Base-by-base conservation (phyloP, 75 land plant species). In the Cunninghamia lanceolata region DNA sequence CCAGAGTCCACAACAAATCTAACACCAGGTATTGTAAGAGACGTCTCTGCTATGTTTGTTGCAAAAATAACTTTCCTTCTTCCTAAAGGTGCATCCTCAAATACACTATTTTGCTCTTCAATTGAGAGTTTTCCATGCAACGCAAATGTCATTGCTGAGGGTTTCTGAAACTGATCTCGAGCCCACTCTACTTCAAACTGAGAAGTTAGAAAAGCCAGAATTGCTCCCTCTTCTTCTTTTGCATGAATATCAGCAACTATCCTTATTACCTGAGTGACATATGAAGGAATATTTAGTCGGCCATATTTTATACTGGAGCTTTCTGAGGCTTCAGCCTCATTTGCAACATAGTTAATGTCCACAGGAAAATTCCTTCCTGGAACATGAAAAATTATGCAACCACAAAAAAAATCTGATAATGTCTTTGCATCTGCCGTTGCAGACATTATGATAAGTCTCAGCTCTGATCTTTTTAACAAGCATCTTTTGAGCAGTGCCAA, bases 21-120 rank as follows among this genome's bases (percentile, higher is more conserved):
- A 59, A 96, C 87, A 46, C 94, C 96, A 56, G 96, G 93, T 82
- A 96, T 96, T n/a, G 98, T 96, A 30, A 96, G 86, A 42, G 98
- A 96, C 81, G 98, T 95, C 86, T 96, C 98, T 46, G 98, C 96
- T 63, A 96, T 32, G 88, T 96, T 96, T 68, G 98, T 96, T 25
- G 95, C 89, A 87, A 96, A 93, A 71, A 96, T 90, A 75, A 96
- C 87, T 87, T 96, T 96, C 54, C 98, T 91, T 82, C 88, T 93
- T 14, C 93, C 93, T 46, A 38, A 30, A 52, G 92, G 90, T 82
- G 88, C 85, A n/a, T 85, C 74, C 83, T 89, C 87, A 84, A 94
- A 96, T 56, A 95, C 91, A 52, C 83, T 90, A 59, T 34, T 84
- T 82, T 96, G 97, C 53, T 95, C 95, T 47, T 91, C 93, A 79